Evolutionary conservation across 441 rosid species (phyloP), one percentile per base, ranked within the genome.

Genomic region (Croton laevigatus): DNA sequence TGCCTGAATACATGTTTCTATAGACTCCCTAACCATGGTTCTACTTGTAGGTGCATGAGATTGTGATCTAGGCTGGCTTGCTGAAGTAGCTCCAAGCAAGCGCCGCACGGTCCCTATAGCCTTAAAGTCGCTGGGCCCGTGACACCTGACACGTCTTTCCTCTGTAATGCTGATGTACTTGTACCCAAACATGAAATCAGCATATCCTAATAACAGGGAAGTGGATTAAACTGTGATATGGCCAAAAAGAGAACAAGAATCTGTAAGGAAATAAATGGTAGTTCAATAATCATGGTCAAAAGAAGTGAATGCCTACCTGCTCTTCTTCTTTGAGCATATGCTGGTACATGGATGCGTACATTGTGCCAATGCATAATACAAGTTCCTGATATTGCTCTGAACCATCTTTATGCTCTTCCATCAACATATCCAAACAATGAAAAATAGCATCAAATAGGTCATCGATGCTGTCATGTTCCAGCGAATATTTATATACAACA

Each of bases 261-360:
- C 22, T 20, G 9, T 6, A 51, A 37, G 51, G 55, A 23, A 17
- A 0, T 48, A 62, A 10, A 17, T 13, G n/a, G 61, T 37, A 57
- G 27, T 22, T 66, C 5, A 66, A 36, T 20, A 49, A 52, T 11
- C 19, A 60, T 44, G 68, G 42, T 19, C 11, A 74, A 27, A 23
- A 20, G 36, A 73, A 69, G 59, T 63, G 20, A 69, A 71, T 6
- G n/a, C 6, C 14, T 68, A 88, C 97, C 91, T 89, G 91, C 70
- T 88, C 75, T 74, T 91, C 97, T 84, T 91, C 97, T 84, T 89
- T 91, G 67, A 65, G 76, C 90, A 84, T 83, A 76, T 91, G 95
- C 57, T 86, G 81, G 71, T 86, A 79, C 52, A 91, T 81, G 55
- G 82, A 86, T 62, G 88, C 75, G 69, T 81, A 82, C 76, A 84